phyloP scores from a whole-genome alignment of 176 grass and related monocot genomes.

The Ampelocalamus luodianensis region DNA sequence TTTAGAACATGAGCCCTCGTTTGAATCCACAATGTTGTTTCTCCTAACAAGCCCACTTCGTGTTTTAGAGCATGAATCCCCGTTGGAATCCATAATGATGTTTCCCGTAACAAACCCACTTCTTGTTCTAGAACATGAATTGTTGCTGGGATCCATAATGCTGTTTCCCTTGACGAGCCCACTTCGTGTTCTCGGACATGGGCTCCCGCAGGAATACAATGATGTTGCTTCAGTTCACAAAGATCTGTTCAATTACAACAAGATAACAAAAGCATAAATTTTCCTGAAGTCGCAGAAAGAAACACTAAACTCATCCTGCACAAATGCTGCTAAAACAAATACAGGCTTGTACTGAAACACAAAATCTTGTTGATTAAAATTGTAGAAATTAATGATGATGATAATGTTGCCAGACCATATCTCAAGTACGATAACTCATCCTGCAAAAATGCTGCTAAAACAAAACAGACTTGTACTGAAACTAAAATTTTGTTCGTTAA shows the following conservation, averaged over 20 bases:
- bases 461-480: background rate
- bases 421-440: background rate
- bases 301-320: constrained; percentile 11
- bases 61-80: constrained; percentile 40
- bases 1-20: constrained; percentile 32
- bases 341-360: background rate
- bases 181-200: constrained; percentile 17
- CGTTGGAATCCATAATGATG: constrained; percentile 17
- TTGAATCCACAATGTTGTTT: constrained; percentile 9
- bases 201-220: background rate
- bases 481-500: background rate
- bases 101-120: constrained; percentile 47
- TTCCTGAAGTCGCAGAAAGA: background rate
- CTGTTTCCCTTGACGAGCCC: constrained; percentile 24
- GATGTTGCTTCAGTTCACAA: constrained; percentile 20
- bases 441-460: background rate
- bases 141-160: constrained; percentile 28
- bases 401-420: background rate
- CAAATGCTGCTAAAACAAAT: background rate
- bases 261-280: constrained; percentile 10
- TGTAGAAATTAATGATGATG: background rate
- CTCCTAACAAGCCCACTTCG: constrained; percentile 39
- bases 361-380: background rate
- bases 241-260: constrained; percentile 33
- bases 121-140: constrained; percentile 41